Percentiles rank a stretch among this genome's conserved stretches.
phyloP scores from a whole-genome alignment of 768 basidiomycete species.

The Coprinopsis strossmayeri region DNA sequence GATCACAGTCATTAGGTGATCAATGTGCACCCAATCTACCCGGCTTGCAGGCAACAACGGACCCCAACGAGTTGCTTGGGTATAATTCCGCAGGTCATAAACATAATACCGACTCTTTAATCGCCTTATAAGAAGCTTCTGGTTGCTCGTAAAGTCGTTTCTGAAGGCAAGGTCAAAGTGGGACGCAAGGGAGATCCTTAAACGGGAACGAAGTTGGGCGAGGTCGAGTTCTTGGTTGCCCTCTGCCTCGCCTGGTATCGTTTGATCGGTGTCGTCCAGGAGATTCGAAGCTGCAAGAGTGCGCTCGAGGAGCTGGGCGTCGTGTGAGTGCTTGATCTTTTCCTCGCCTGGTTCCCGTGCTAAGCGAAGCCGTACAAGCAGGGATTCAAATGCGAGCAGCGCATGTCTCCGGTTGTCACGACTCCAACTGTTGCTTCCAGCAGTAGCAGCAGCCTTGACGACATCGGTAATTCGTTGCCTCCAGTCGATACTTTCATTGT shows the following conservation, averaged over 20 bases:
- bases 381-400: background rate
- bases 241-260: background rate
- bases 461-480: constrained; percentile 30
- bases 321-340: too few relatives aligned
- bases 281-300: too few relatives aligned
- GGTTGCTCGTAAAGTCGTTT: constrained; percentile 21
- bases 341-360: too few relatives aligned
- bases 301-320: too few relatives aligned
- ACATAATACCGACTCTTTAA: constrained; percentile 48
- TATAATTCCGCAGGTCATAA: constrained; percentile 62
- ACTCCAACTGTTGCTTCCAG: too few relatives aligned
- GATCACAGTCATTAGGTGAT: constrained; percentile 51
- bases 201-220: too few relatives aligned
- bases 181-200: constrained; percentile 23
- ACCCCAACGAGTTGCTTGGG: constrained; percentile 45
- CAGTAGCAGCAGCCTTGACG: constrained; percentile 40
- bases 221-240: constrained; percentile 21
- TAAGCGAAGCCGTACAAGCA: background rate
- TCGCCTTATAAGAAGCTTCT: constrained; percentile 27
- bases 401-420: background rate
- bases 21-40: constrained; percentile 61
- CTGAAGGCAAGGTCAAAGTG: constrained; percentile 42
- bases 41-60: constrained; percentile 37
- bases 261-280: too few relatives aligned
- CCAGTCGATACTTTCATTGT: too few relatives aligned